A percentile compares a stretch with the other conserved stretches of the same genome.
Evolutionary conservation across 441 rosid species (phyloP).

Genomic region (Erysimum pusillum): DNA sequence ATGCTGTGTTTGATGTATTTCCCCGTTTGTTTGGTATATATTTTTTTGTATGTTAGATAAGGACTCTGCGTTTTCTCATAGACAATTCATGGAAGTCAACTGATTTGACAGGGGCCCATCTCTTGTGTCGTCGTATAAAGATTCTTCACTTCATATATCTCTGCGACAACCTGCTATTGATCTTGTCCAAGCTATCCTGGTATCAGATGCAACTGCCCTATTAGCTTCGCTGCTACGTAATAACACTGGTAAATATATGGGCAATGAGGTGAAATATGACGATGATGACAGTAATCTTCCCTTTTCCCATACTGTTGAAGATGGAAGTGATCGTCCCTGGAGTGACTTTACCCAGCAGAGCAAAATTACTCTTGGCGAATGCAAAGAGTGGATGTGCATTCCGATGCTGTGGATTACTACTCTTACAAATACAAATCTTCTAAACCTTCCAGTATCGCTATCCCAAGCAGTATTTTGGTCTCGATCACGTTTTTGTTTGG

Average conservation of each 20-base stretch:
- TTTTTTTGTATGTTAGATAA: constrained; percentile 11
- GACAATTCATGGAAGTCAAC: constrained; percentile 40
- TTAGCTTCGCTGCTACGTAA: constrained; percentile 63
- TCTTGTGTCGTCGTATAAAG: constrained; percentile 87
- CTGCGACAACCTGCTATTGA: constrained; percentile 97
- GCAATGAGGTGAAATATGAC: constrained; percentile 53
- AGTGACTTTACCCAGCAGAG: constrained; percentile 74
- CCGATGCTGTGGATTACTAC: constrained; percentile 97
- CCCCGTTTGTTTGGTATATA: not conserved
- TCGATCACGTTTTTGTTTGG: constrained; percentile 80
- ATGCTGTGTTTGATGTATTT: constrained; percentile 22
- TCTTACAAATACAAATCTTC: constrained; percentile 74
- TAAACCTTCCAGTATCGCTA: constrained; percentile 76
- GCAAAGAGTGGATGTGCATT: constrained; percentile 88
- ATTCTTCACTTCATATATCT: constrained; percentile 91
- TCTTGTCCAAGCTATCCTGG: constrained; percentile 83
- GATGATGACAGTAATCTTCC: constrained; percentile 56
- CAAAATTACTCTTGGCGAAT: constrained; percentile 67
- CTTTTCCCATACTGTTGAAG: constrained; percentile 56
- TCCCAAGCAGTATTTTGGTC: constrained; percentile 97
- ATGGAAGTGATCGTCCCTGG: constrained; percentile 71
- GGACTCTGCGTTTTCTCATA: constrained; percentile 19
- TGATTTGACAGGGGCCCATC: constrained; percentile 89
- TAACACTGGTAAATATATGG: constrained; percentile 47
- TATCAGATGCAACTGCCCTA: constrained; percentile 93